Evolutionary conservation across 2,329 filamentous ascomycete genomes (phyloP), one percentile per base, ranked within the genome.

Genomic region (Claviceps sp.): DNA sequence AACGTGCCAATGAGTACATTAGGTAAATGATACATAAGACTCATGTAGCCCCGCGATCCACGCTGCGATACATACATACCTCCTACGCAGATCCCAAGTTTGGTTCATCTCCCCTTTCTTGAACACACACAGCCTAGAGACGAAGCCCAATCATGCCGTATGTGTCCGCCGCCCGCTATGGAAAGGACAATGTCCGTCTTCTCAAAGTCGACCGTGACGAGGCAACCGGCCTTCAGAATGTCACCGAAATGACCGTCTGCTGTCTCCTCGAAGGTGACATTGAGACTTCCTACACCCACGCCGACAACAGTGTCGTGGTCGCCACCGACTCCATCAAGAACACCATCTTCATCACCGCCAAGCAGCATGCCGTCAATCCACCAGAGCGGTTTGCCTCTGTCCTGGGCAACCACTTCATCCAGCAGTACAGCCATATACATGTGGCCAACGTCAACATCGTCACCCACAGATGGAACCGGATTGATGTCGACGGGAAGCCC

Each of bases 281-380:
- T 61, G 87, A 93, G 51, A 80, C 63, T 56, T 94, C 88, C 58
- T 98, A 95, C 77, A 98, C 91, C 56, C 70, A 79, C 64, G 91
- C 89, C 61, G 90, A 98, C 74, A 98, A 98, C 77, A 87, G 84
- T 62, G 87, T 94, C 58, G 82, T 98, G 54, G 91, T 98, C 55
- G 89, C 93, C 57, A 98, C 93, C 55, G 93, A 98, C 71, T 91
- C 89, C 26, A 95, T 97, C 73, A 98, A 98, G 76, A 95, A 98
- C 72, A 97, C 87, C 61, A 84, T 87, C 65, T 95, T 93, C 75
- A 89, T 98, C 72, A 85, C 88, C 65, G 91, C 93, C 64, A 96
- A 95, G 74, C 85, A 94, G 71, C 77, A 94, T 73, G 87, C 90
- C 37, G 86, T 98, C 61, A 89, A 84, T 60, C 90, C 93, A 16